A percentile compares a stretch with the other conserved stretches of the same genome.
Conservation (phyloP, 1,139 yeast species). For the Pichia sp. region DNA sequence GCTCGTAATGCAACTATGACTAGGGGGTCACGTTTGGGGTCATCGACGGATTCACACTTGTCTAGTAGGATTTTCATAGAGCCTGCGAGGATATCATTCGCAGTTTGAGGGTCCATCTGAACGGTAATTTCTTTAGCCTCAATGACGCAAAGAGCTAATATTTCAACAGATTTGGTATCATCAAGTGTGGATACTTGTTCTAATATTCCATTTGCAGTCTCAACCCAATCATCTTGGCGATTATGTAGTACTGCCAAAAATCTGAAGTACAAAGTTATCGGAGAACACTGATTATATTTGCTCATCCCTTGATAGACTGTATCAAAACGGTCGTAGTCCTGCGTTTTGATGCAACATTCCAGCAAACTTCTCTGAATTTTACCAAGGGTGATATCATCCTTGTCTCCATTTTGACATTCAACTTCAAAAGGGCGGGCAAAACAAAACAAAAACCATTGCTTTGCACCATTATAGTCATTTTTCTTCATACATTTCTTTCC, state of each 20-base stretch:
- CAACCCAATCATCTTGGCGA: background rate
- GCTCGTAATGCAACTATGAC: conserved; percentile 21
- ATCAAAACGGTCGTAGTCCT: conserved; percentile 15
- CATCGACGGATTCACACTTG: conserved; percentile 7
- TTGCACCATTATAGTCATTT: conserved; percentile 14
- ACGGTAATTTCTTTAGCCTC: conserved; percentile 12
- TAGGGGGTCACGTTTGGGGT: conserved; percentile 11
- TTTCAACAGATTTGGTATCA: conserved; percentile 11
- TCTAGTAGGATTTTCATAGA: too few relatives aligned
- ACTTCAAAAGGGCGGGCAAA: conserved; percentile 21
- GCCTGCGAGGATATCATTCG: too few relatives aligned
- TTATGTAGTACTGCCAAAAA: conserved; percentile 16
- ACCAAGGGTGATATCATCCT: conserved; percentile 18
- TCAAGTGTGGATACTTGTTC: conserved; percentile 7
- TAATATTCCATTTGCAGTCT: conserved; percentile 12
- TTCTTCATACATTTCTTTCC: conserved; percentile 24
- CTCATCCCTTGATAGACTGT: conserved; percentile 15
- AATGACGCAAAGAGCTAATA: conserved; percentile 21
- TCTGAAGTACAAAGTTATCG: conserved; percentile 26
- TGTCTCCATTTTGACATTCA: conserved; percentile 11
- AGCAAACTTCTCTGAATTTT: conserved; percentile 28
- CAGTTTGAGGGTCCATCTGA: too few relatives aligned
- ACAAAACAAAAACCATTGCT: conserved; percentile 26
- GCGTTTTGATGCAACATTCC: conserved; percentile 19
- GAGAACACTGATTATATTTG: conserved; percentile 13